phyloP scores from a whole-genome alignment of 768 basidiomycete genomes.

The Hericium alpestre region DNA sequence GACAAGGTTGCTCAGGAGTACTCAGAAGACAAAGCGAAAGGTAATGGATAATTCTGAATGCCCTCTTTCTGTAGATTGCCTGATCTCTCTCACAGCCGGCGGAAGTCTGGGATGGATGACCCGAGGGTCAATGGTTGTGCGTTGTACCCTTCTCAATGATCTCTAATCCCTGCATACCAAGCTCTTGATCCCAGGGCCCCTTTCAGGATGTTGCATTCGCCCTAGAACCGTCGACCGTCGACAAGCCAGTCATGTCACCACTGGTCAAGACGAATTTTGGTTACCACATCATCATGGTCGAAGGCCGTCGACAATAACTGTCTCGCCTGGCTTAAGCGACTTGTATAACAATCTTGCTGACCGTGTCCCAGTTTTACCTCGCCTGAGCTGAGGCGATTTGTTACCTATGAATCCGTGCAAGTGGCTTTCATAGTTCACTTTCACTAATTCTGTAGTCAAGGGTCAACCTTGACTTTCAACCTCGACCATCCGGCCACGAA shows the following conservation, averaged over 20 bases:
- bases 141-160: constrained; percentile 14
- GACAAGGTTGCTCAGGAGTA: constrained; percentile 87
- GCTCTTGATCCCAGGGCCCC: constrained; percentile 32
- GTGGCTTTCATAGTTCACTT: no score
- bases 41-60: constrained; percentile 23
- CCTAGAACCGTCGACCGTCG: constrained; percentile 66
- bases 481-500: no score
- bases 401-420: no score
- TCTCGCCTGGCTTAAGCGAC: no score
- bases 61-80: neutral
- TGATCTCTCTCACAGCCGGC: constrained; percentile 39
- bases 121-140: constrained; percentile 74
- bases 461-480: no score
- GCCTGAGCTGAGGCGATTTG: no score
- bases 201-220: constrained; percentile 89
- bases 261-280: constrained; percentile 78
- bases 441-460: no score
- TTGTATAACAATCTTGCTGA: no score
- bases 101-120: constrained; percentile 84
- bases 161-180: neutral
- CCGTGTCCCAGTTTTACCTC: no score
- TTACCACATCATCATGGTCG: constrained; percentile 89
- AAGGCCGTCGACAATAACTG: constrained; percentile 51
- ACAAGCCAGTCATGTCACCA: constrained; percentile 61
- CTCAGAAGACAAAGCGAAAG: constrained; percentile 86